phyloP scores from a whole-genome alignment of 2,329 filamentous ascomycete genomes.

The Pyrenophora seminiperda region DNA sequence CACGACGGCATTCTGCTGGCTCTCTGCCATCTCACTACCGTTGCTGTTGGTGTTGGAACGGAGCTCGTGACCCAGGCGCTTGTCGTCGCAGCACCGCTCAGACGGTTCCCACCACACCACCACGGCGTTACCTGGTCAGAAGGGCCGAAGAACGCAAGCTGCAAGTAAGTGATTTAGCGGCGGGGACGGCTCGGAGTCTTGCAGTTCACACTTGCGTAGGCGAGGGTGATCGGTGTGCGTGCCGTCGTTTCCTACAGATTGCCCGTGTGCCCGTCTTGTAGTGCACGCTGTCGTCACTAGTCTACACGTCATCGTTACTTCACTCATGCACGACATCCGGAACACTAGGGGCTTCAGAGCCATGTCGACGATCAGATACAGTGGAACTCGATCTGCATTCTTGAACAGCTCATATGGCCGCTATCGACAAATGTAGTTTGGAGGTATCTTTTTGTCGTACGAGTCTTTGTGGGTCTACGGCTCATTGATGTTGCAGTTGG shows the following conservation, averaged over 20 bases:
- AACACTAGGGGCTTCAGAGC: constrained; percentile 6
- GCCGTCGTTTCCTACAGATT: constrained; percentile 4
- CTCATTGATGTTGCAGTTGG: too few species aligned
- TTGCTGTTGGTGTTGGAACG: constrained; percentile 4
- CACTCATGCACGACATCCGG: constrained; percentile 18
- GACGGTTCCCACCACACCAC: constrained; percentile 9
- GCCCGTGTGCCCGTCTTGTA: neutral
- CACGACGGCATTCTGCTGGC: constrained; percentile 9
- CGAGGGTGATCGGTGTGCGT: constrained; percentile 21
- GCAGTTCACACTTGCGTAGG: constrained; percentile 18
- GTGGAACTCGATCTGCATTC: constrained; percentile 8
- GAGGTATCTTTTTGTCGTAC: constrained; percentile 4
- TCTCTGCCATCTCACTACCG: constrained; percentile 18
- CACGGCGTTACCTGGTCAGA: constrained; percentile 10
- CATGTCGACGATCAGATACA: constrained; percentile 1
- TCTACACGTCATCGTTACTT: constrained; percentile 43
- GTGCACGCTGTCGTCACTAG: constrained; percentile 20
- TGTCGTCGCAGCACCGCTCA: constrained; percentile 12
- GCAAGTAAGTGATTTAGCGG: constrained; percentile 17
- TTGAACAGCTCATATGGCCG: constrained; percentile 2
- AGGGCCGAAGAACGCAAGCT: constrained; percentile 7
- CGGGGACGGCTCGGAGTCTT: constrained; percentile 18
- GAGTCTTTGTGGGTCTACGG: neutral
- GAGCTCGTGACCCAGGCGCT: constrained; percentile 25
- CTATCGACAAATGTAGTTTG: constrained; percentile 8